Base-by-base conservation (phyloP, 345 rosid species). In the Euphorbia pulcherrima region DNA sequence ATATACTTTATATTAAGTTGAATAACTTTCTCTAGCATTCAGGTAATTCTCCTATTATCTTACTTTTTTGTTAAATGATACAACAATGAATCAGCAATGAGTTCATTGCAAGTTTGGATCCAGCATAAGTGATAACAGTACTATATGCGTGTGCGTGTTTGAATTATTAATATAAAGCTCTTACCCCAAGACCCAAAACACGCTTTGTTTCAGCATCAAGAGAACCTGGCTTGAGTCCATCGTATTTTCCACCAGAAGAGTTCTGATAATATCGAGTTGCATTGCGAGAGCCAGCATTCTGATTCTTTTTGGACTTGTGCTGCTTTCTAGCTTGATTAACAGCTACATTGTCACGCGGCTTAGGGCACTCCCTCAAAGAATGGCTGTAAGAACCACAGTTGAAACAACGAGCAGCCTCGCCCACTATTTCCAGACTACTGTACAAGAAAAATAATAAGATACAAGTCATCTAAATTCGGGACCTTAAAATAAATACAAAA, bases 301-400 rank as follows among this genome's bases (percentile, higher is more conserved):
- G 96, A 74, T 82, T 86, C 74, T 78, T 77, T 81, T 83, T 92
- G 60, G 83, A 80, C 75, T 83, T 88, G 77, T 78, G 96, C 52
- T 84, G 84, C 63, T 86, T 87, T 56, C 99, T 88, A 50, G 99
- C 99, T 81, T 66, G 81, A 77, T 55, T 90, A 65, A 95, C 92
- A 10, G 97, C 97, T 69, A 60, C 79, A 79, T 78, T 84, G 62
- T 95, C 85, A 50, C 90, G 90, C 62, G 99, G 99, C 79, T 85
- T 91, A 67, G 82, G 84, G 78, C 99, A 95, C 58, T 92, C 93
- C 80, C 75, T 92, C 64, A 95, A 11, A 53, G 97, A 72, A 88
- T 95, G 99, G 79, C 77, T 87, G 74, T 95, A 95, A 14, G 92
- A 82, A 60, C 97, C 90, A 67, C 99, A 94, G 62, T 94, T 94